Evolutionary conservation across 306 rosid genomes (phyloP).

Genomic region (Echinosophora koreensis): DNA sequence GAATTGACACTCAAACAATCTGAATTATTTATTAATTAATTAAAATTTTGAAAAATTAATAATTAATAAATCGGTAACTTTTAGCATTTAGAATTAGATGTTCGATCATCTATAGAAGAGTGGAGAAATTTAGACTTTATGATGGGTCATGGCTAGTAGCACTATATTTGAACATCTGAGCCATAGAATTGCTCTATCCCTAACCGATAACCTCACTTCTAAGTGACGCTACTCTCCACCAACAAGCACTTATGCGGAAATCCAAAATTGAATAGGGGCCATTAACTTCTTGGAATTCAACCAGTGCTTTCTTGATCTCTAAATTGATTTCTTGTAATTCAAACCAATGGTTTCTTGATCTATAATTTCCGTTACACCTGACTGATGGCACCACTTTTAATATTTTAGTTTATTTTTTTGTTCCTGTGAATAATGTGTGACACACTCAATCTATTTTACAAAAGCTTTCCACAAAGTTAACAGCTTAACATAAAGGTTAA

Average conservation of each 20-base stretch:
- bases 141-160: too few species aligned
- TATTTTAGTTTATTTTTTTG: not conserved
- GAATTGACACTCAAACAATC: too few species aligned
- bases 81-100: too few species aligned
- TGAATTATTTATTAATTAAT: too few species aligned
- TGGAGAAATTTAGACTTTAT: too few species aligned
- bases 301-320: too few species aligned
- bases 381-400: not conserved
- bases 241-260: constrained; percentile 8
- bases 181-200: not conserved
- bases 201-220: constrained; percentile 51
- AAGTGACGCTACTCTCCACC: constrained; percentile 54
- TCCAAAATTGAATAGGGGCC: constrained; percentile 2
- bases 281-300: not conserved
- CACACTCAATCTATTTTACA: constrained; percentile 33
- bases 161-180: constrained; percentile 11
- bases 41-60: too few species aligned
- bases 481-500: not conserved
- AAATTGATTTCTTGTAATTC: too few species aligned
- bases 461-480: constrained; percentile 6
- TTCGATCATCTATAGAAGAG: too few species aligned
- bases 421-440: constrained; percentile 17
- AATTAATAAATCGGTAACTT: too few species aligned
- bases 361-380: not conserved
- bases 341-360: not conserved